Evolutionary conservation across 495 filamentous ascomycete species (phyloP).

Genomic region (Beverwykella pulmonaria): DNA sequence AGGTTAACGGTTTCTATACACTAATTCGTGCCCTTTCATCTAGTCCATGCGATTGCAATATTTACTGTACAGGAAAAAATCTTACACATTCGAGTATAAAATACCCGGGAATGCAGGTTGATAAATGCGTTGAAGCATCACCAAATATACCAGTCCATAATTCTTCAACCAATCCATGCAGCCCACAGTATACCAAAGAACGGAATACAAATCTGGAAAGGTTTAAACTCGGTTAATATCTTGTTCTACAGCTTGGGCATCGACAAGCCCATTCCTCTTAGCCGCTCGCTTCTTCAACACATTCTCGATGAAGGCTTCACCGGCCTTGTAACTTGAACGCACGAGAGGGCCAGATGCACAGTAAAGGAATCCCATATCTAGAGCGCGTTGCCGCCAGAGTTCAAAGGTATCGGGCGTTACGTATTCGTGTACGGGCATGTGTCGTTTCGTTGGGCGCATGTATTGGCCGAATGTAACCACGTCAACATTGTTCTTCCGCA

Average conservation of each 20-base stretch:
- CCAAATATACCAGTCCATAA: not conserved
- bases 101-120: too few species aligned
- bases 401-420: slow-evolving; percentile 89
- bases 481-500: slow-evolving; percentile 79
- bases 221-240: not conserved
- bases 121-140: not conserved
- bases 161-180: not conserved
- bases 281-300: slow-evolving; percentile 80
- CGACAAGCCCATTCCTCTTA: slow-evolving; percentile 32
- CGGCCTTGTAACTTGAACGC: slow-evolving; percentile 92
- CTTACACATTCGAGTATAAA: too few species aligned
- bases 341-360: slow-evolving; percentile 93
- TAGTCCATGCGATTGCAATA: too few species aligned
- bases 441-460: slow-evolving; percentile 96
- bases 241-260: not conserved
- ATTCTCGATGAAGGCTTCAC: slow-evolving; percentile 98
- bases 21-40: too few species aligned
- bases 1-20: too few species aligned
- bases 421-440: slow-evolving; percentile 95
- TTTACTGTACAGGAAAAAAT: too few species aligned
- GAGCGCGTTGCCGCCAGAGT: slow-evolving; percentile 82
- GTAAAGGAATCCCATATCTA: slow-evolving; percentile 96
- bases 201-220: not conserved
- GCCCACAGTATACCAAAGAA: not conserved
- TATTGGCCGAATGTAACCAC: slow-evolving; percentile 99